Percentiles rank a stretch among this genome's conserved stretches.
Conservation (phyloP, 164 flowering plant genomes). For the Magnolia kwangsiensis region DNA sequence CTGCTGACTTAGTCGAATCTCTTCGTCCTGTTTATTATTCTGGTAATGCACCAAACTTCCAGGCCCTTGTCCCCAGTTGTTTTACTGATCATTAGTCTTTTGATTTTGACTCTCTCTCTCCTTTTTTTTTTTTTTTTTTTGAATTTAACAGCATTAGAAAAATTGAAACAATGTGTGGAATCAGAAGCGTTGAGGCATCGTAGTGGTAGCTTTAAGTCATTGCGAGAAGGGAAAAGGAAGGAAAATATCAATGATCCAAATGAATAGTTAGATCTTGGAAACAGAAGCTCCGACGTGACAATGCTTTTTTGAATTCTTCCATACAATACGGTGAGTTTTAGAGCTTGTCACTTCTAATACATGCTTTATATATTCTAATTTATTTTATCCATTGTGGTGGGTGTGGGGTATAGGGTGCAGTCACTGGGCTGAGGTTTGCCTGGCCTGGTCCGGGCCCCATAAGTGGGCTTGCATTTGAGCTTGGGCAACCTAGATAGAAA, state of each 20-base stretch:
- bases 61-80: neutral
- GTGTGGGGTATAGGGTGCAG: too few relatives aligned
- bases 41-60: constrained; percentile 36
- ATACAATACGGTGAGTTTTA: too few relatives aligned
- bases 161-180: constrained; percentile 55
- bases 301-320: too few relatives aligned
- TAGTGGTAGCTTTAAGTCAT: constrained; percentile 27
- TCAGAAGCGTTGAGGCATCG: constrained; percentile 43
- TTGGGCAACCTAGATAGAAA: too few relatives aligned
- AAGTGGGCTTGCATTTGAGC: too few relatives aligned
- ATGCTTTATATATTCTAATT: too few relatives aligned
- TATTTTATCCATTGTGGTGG: too few relatives aligned
- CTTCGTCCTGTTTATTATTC: constrained; percentile 44
- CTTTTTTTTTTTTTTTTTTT: neutral
- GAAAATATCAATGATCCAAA: neutral
- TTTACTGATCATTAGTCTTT: neutral
- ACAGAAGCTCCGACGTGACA: neutral
- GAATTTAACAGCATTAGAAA: constrained; percentile 51
- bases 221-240: constrained; percentile 20
- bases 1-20: constrained; percentile 51
- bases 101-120: neutral
- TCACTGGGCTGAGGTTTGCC: too few relatives aligned
- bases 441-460: too few relatives aligned
- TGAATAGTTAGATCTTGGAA: neutral
- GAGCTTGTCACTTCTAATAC: too few relatives aligned